These are phyloP conservation scores for Scleroderma bovista DNA, from an alignment of 768 basidiomycete genomes.

Conservation along the genomic window DNA sequence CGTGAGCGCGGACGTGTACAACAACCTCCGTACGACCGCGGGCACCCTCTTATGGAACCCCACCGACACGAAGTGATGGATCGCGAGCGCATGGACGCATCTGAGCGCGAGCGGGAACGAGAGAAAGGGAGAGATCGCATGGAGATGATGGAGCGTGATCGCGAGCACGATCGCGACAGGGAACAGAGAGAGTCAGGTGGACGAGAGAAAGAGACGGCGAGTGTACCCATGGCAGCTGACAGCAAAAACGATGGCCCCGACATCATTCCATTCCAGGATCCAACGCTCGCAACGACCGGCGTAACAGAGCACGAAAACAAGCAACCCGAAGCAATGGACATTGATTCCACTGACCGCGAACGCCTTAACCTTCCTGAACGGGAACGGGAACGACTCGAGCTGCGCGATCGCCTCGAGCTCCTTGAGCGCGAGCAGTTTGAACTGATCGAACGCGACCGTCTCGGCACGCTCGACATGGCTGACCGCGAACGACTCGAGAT, in stretches of 20 bases:
- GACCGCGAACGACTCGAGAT: constrained; percentile 25
- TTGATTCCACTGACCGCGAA: constrained; percentile 16
- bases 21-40: constrained; percentile 2
- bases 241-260: neutral
- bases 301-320: constrained; percentile 8
- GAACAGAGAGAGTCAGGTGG: constrained; percentile 15
- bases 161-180: constrained; percentile 22
- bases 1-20: constrained; percentile 3
- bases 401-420: constrained; percentile 23
- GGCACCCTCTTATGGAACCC: constrained; percentile 11
- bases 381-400: constrained; percentile 18
- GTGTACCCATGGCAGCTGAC: neutral
- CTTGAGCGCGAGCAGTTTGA: constrained; percentile 30
- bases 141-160: constrained; percentile 18
- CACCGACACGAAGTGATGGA: constrained; percentile 17
- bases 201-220: constrained; percentile 15
- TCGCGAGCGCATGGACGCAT: constrained; percentile 22
- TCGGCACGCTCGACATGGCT: constrained; percentile 21
- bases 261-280: neutral
- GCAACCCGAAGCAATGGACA: constrained; percentile 20
- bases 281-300: neutral
- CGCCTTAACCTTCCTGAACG: constrained; percentile 18
- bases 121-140: constrained; percentile 31
- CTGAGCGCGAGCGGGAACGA: constrained; percentile 26
- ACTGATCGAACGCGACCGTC: constrained; percentile 25